These are phyloP conservation scores for Dipodascopsis uninucleata DNA, from an alignment of 805 yeast genomes.

Conservation along the genomic window DNA sequence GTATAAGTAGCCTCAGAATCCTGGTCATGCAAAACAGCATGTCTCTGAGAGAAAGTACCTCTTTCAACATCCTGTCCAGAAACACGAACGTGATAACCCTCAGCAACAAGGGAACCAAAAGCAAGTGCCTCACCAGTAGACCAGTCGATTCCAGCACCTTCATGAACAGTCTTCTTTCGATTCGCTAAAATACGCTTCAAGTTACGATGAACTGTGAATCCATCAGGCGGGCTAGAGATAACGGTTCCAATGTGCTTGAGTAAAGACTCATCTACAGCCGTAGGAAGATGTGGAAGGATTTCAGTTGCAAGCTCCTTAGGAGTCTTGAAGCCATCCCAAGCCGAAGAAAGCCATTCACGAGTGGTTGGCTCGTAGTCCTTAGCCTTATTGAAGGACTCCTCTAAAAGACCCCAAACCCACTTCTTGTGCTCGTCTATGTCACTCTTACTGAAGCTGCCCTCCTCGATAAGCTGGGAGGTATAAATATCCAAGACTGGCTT, in stretches of 20 bases:
- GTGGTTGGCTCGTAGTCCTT: conserved; percentile 87
- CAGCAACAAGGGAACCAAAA: conserved; percentile 83
- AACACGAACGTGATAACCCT: conserved; percentile 94
- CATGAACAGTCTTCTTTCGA: conserved; percentile 80
- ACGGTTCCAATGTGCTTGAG: conserved; percentile 75
- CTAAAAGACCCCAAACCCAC: conserved; percentile 96
- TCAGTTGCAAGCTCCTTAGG: conserved; percentile 96
- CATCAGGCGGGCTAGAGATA: conserved; percentile 79
- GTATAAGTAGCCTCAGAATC: conserved; percentile 74
- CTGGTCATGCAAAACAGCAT: conserved; percentile 97
- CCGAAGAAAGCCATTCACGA: conserved; percentile 96
- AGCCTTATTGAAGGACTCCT: conserved; percentile 82
- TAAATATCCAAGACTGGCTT: conserved; percentile 83
- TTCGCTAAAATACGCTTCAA: conserved; percentile 87
- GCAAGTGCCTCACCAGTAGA: conserved; percentile 99
- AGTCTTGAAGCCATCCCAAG: conserved; percentile 98
- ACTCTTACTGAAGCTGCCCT: conserved; percentile 82
- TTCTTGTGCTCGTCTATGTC: conserved; percentile 94
- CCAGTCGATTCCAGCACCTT: conserved; percentile 97
- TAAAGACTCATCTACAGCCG: conserved; percentile 70
- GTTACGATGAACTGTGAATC: conserved; percentile 89
- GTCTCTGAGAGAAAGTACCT: conserved; percentile 99
- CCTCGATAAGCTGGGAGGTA: conserved; percentile 70
- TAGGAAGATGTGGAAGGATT: conserved; percentile 92
- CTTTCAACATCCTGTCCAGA: conserved; percentile 99